Evolutionary conservation across 352 stramenopile species (phyloP).

Genomic region (Globisporangium perplexum): DNA sequence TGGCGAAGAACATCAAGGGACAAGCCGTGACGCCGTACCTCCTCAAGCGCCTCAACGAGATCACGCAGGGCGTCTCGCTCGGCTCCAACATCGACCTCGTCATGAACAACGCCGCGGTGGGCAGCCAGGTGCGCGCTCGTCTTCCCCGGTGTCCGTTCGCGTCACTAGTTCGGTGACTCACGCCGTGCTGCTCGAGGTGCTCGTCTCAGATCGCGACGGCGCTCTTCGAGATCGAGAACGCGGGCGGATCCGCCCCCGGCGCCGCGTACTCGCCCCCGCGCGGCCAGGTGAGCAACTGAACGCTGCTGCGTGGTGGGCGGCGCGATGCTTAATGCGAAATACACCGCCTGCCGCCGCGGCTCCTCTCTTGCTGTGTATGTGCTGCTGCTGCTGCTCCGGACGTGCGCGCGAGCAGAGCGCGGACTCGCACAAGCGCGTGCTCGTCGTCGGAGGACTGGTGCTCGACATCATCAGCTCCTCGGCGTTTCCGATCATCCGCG

Average conservation of each 20-base stretch:
- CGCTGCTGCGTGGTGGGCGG: background rate
- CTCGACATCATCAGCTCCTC: conserved; percentile 85
- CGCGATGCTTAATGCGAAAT: background rate
- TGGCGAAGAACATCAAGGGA: conserved; percentile 85
- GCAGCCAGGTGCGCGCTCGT: conserved; percentile 76
- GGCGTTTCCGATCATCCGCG: conserved; percentile 51
- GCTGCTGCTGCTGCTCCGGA: conserved; percentile 1
- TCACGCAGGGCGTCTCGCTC: conserved; percentile 91
- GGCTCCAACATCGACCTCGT: conserved; percentile 97
- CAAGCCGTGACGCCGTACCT: conserved; percentile 93
- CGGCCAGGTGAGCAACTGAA: conserved; percentile 38
- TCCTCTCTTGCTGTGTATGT: conserved; percentile 3
- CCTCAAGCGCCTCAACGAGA: conserved; percentile 89
- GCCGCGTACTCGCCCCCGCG: conserved; percentile 35
- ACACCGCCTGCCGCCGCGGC: background rate
- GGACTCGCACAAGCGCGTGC: conserved; percentile 29
- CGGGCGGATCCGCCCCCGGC: conserved; percentile 9
- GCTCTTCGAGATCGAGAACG: conserved; percentile 56
- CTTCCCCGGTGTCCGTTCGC: background rate
- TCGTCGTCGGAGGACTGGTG: conserved; percentile 85
- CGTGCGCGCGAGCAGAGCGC: background rate
- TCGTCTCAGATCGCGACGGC: conserved; percentile 45
- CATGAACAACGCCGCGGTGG: conserved; percentile 94
- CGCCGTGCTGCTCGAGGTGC: background rate
- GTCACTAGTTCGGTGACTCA: background rate